Conservation (phyloP, 192 early-diverging fungal species). For the Mortierella claussenii region DNA sequence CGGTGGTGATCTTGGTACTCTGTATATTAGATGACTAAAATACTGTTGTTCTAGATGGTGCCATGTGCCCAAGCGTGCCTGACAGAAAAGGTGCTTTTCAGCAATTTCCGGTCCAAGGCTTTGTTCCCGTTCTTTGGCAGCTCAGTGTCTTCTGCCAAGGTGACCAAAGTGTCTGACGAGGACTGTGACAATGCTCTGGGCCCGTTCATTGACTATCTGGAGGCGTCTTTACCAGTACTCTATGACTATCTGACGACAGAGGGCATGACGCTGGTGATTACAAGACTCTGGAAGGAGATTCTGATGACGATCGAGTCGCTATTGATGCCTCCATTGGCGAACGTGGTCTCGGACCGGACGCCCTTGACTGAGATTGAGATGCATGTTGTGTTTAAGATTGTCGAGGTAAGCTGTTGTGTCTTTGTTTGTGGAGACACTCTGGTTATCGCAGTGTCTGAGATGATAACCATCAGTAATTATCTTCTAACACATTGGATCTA, state of each 20-base stretch:
- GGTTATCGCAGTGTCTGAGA: too few species aligned
- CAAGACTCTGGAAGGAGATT: slow-evolving; percentile 79
- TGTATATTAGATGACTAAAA: too few species aligned
- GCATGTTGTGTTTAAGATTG: slow-evolving; percentile 74
- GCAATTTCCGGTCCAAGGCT: slow-evolving; percentile 50
- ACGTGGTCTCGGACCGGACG: slow-evolving; percentile 63
- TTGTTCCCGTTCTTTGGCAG: slow-evolving; percentile 35
- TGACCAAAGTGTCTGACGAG: slow-evolving; percentile 48
- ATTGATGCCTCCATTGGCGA: slow-evolving; percentile 77
- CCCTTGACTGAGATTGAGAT: slow-evolving; percentile 73
- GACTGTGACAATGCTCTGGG: slow-evolving; percentile 75
- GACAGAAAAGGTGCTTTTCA: slow-evolving; percentile 67
- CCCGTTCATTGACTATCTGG: slow-evolving; percentile 80
- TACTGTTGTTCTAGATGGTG: slow-evolving; percentile 64
- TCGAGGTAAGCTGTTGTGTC: slow-evolving; percentile 57
- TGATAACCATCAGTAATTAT: too few species aligned
- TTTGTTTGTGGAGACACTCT: neutral
- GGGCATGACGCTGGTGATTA: slow-evolving; percentile 72
- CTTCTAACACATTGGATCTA: too few species aligned
- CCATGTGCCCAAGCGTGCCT: slow-evolving; percentile 71
- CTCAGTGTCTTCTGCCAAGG: slow-evolving; percentile 35
- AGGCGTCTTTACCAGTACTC: slow-evolving; percentile 73
- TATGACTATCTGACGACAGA: slow-evolving; percentile 73
- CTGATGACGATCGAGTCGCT: slow-evolving; percentile 73
- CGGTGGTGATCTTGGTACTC: too few species aligned